These are phyloP conservation scores for Trichosporon ovoides DNA, from an alignment of 1,284 basidiomycete species.

Conservation along the genomic window DNA sequence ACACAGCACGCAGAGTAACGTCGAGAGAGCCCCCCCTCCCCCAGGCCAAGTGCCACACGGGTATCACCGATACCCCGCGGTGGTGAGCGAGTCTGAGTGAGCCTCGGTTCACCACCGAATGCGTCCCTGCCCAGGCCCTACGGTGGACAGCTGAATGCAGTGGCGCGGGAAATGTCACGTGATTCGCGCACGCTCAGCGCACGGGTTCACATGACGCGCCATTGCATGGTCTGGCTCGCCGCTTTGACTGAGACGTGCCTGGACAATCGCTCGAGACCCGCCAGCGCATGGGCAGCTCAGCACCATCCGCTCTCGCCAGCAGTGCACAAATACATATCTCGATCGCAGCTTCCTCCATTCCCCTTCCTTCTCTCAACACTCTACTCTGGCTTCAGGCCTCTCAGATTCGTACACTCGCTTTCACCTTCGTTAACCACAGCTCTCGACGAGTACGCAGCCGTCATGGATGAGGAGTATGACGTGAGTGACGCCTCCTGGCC, in stretches of 20 bases:
- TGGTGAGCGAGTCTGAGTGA: too few species aligned
- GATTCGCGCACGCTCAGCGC: too few species aligned
- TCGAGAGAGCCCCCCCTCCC: too few species aligned
- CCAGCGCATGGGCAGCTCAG: slow-evolving; percentile 4
- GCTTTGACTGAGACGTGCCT: too few species aligned
- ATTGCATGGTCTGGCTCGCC: too few species aligned
- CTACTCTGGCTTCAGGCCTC: neutral
- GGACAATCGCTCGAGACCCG: neutral
- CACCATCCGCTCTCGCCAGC: neutral
- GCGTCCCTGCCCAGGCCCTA: too few species aligned
- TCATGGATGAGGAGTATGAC: slow-evolving; percentile 51
- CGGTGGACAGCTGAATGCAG: too few species aligned
- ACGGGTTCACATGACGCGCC: too few species aligned
- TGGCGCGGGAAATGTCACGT: too few species aligned
- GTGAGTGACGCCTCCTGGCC: slow-evolving; percentile 37
- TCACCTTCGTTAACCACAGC: neutral
- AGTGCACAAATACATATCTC: slow-evolving; percentile 5
- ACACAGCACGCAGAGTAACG: too few species aligned
- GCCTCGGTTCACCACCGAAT: too few species aligned
- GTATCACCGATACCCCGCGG: slow-evolving; percentile 5
- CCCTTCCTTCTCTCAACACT: slow-evolving; percentile 2
- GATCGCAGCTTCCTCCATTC: neutral
- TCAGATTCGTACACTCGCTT: slow-evolving; percentile 20
- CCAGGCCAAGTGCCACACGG: slow-evolving; percentile 1
- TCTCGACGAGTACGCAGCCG: slow-evolving; percentile 13